A percentile compares a stretch with the other conserved stretches of the same genome.
These are phyloP conservation scores for Globisporangium spinosum DNA, from an alignment of 352 stramenopile genomes.

Conservation along the genomic window DNA sequence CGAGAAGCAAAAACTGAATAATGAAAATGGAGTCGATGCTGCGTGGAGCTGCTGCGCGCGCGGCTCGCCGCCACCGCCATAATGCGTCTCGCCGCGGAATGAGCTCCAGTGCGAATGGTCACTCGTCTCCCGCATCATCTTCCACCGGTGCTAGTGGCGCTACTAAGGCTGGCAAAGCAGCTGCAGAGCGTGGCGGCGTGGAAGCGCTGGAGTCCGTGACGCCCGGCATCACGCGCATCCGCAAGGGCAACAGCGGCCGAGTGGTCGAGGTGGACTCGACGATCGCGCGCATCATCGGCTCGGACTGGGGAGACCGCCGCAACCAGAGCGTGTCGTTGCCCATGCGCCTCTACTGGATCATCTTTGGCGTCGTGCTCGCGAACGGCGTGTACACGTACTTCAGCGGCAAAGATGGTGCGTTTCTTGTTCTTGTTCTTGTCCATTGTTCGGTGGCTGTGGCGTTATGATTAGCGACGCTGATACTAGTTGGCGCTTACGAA, in stretches of 20 bases:
- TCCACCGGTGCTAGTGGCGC: neutral
- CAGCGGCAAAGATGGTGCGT: constrained; percentile 40
- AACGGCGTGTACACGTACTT: constrained; percentile 65
- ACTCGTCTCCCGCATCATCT: neutral
- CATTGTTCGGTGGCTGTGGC: neutral
- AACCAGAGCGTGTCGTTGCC: constrained; percentile 55
- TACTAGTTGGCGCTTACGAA: neutral
- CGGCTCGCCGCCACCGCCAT: neutral
- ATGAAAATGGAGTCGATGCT: constrained; percentile 1
- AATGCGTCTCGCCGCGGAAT: neutral
- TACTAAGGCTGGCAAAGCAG: neutral
- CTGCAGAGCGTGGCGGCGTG: neutral
- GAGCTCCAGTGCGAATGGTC: neutral
- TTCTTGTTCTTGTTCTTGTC: neutral
- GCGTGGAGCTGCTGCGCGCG: constrained; percentile 1
- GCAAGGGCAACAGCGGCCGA: constrained; percentile 27
- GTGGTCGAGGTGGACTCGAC: constrained; percentile 55
- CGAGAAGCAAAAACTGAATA: neutral
- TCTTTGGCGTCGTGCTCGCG: constrained; percentile 51
- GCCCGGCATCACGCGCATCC: constrained; percentile 36
- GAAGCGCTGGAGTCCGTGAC: constrained; percentile 15
- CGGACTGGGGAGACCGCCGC: constrained; percentile 70
- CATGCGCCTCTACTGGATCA: constrained; percentile 72
- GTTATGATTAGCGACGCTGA: neutral
- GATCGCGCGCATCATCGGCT: constrained; percentile 63